Evolutionary conservation across 1,284 basidiomycete species (phyloP), one percentile per base, ranked within the genome.

Genomic region (Puccinia triticina): DNA sequence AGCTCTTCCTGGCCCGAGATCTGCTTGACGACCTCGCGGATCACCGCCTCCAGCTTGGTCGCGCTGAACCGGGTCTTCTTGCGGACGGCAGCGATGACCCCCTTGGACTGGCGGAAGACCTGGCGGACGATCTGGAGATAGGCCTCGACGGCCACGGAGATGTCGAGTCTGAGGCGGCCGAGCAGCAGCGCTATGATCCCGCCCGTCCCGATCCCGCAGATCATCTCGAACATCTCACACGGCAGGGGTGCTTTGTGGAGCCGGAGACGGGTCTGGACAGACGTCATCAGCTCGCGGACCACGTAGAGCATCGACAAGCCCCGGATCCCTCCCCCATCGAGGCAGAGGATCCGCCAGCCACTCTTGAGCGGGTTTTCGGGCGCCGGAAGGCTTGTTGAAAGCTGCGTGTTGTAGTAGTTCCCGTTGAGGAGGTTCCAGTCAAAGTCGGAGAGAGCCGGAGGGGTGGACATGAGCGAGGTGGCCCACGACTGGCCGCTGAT

Each of bases 281-380:
- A 37, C 48, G 34, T 16, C 59, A 82, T 67, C 37, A 82, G 46
- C 46, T 75, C 61, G 12, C 73, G 59, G 23, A 82, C 50, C 26
- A 76, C 50, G 75, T 53, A 82, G 26, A 82, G 64, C 59, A 75
- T 82, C 21, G 80, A 82, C 0, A 82, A 26, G 23, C 84, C 84
- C 43, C 84, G 75, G 34, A 84, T 80, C 0, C 83, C 83, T 43
- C 84, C 83, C 16, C 83, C 84, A 67, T 85, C 84, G 55, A 85
- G 82, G 23, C 83, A 83, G 29, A 85, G 83, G 29, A 85, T 79
- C 43, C 73, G 57, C 80, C 80, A 82, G 29, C 80, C 80, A 46
- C 37, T 43, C 53, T 53, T 40, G n/a, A 72, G 48, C 14, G 71
- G 69, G 57, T 79, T 59, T 43, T 71, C 53, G 8, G 66, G 66